Evolutionary conservation across 345 rosid species (phyloP).

Genomic region (Populus pruinosa): DNA sequence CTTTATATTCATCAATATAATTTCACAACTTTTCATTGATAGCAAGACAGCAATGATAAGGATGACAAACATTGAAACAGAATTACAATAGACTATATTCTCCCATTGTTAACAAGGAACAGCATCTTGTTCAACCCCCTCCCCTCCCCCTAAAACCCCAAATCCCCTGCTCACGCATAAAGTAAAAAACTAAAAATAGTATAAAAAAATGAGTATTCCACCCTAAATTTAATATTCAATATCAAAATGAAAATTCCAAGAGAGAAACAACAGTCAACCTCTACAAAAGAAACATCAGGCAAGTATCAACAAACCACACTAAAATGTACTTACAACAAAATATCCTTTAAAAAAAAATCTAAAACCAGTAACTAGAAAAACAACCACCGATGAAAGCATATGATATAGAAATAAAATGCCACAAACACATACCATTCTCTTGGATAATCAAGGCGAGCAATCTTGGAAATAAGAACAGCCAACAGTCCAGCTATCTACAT

Average conservation of each 20-base stretch:
- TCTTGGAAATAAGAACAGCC: conserved; percentile 85
- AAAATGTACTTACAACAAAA: not conserved
- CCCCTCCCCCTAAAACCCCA: too few species aligned
- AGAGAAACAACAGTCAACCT: not conserved
- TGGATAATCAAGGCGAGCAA: conserved; percentile 96
- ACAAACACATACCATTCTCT: conserved; percentile 59
- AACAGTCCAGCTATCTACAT: conserved; percentile 74
- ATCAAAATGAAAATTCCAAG: not conserved
- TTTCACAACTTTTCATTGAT: too few species aligned
- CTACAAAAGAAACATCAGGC: not conserved
- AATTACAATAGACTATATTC: too few species aligned
- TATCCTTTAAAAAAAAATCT: not conserved
- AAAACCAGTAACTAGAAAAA: not conserved
- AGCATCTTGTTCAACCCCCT: too few species aligned
- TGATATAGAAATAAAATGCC: not conserved
- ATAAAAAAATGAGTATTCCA: not conserved
- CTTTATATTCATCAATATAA: too few species aligned
- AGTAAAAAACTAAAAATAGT: not conserved
- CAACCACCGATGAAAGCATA: not conserved
- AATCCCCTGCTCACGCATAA: not conserved
- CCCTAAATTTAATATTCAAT: not conserved
- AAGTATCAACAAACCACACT: not conserved
- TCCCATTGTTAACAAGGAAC: too few species aligned
- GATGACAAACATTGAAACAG: too few species aligned
- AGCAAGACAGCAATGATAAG: too few species aligned